Evolutionary conservation across 768 basidiomycete genomes (phyloP).

Genomic region (Amanita phalloides): DNA sequence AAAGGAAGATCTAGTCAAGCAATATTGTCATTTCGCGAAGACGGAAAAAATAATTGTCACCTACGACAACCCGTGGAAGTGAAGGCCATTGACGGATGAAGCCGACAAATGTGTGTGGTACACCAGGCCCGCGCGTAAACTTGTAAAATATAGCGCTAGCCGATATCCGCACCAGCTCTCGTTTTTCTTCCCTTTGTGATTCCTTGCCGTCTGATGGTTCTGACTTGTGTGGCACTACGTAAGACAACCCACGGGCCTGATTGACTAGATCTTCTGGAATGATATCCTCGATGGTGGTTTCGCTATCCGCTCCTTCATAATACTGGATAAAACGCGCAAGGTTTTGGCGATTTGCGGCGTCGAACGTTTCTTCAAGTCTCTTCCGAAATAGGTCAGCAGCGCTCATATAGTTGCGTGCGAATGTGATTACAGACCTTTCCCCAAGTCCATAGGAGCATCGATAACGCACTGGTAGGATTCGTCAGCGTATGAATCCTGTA

Average conservation of each 20-base stretch:
- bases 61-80: constrained; percentile 50
- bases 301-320: constrained; percentile 10
- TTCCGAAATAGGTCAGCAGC: constrained; percentile 8
- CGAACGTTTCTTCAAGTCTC: constrained; percentile 53
- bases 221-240: constrained; percentile 7
- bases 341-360: constrained; percentile 41
- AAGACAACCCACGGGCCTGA: constrained; percentile 6
- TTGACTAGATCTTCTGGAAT: constrained; percentile 7
- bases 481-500: neutral
- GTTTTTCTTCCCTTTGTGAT: constrained; percentile 13
- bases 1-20: constrained; percentile 44
- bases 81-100: constrained; percentile 60
- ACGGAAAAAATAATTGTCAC: constrained; percentile 11
- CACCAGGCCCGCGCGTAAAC: constrained; percentile 38
- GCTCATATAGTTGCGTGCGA: neutral
- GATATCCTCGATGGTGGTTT: constrained; percentile 7
- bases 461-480: constrained; percentile 16
- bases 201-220: constrained; percentile 6
- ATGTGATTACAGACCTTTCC: constrained; percentile 27
- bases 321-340: constrained; percentile 44
- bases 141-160: constrained; percentile 52
- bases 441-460: constrained; percentile 63
- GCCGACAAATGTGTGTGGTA: constrained; percentile 56
- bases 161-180: constrained; percentile 28
- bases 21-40: neutral